phyloP scores from a whole-genome alignment of 345 rosid genomes.

The Psidium friedrichsthalianum region DNA sequence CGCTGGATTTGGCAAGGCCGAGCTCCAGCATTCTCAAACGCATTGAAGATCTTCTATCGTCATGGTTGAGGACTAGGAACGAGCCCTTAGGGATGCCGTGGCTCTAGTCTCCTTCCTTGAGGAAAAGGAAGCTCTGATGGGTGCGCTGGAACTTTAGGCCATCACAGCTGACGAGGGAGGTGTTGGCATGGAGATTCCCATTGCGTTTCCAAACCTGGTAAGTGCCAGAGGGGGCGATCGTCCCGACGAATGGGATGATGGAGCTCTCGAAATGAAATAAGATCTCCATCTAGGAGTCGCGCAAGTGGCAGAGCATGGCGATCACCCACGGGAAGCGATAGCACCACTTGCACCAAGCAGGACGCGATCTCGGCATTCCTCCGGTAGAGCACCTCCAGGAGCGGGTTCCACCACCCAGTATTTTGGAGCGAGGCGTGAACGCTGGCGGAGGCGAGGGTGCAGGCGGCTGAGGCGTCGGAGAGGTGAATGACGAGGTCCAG shows the following conservation, averaged over 20 bases:
- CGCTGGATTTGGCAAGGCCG: neutral
- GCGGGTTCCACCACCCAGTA: conserved; percentile 69
- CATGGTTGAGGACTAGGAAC: conserved; percentile 59
- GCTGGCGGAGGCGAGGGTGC: conserved; percentile 45
- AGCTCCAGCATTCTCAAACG: conserved; percentile 61
- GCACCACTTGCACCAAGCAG: conserved; percentile 81
- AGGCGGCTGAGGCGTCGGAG: conserved; percentile 36
- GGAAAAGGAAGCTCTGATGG: conserved; percentile 77
- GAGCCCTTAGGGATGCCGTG: conserved; percentile 53
- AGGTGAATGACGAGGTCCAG: conserved; percentile 73
- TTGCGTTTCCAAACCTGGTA: conserved; percentile 92
- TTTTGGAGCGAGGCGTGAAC: conserved; percentile 71
- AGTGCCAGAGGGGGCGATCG: conserved; percentile 87
- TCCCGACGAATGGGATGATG: conserved; percentile 78
- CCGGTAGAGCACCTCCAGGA: conserved; percentile 74
- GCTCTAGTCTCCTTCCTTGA: conserved; percentile 59
- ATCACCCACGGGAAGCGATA: conserved; percentile 67
- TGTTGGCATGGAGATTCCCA: conserved; percentile 77
- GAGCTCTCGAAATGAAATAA: conserved; percentile 88
- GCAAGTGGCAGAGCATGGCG: conserved; percentile 62
- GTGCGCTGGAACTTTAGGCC: conserved; percentile 77
- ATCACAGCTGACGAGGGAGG: conserved; percentile 73
- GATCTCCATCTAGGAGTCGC: conserved; percentile 92
- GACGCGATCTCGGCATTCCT: conserved; percentile 44
- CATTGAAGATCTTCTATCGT: conserved; percentile 56